Conservation (phyloP, 371 early-diverging fungal genomes). For the Apophysomyces elegans region DNA sequence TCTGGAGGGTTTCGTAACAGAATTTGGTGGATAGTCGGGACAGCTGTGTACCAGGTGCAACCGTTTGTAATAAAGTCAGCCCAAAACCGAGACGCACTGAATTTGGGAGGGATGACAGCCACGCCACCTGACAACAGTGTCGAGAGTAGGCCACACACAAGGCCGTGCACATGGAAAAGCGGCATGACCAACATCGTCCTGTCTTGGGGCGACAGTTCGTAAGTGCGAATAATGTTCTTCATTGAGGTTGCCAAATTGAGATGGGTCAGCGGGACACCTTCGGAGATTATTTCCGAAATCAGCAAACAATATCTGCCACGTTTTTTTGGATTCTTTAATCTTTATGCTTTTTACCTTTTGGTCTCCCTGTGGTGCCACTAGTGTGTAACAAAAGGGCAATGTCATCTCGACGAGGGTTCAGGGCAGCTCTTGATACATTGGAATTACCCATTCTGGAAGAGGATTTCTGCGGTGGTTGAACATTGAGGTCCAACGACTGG, state of each 20-base stretch:
- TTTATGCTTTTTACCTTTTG: constrained; percentile 64
- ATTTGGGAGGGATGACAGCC: constrained; percentile 80
- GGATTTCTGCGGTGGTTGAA: constrained; percentile 17
- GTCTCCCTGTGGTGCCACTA: constrained; percentile 87
- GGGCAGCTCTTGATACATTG: constrained; percentile 3
- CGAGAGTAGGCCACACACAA: constrained; percentile 79
- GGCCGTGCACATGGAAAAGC: constrained; percentile 91
- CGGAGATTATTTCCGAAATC: constrained; percentile 14
- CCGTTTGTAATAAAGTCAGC: constrained; percentile 61
- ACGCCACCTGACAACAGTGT: constrained; percentile 79
- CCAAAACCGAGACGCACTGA: constrained; percentile 85
- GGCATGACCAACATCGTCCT: constrained; percentile 86
- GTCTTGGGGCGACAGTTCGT: constrained; percentile 66
- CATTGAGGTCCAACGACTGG: constrained; percentile 28
- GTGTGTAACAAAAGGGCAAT: constrained; percentile 96
- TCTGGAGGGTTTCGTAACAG: constrained; percentile 62
- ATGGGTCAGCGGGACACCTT: constrained; percentile 87
- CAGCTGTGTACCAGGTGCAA: constrained; percentile 85
- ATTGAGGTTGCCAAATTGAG: constrained; percentile 75
- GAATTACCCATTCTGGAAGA: background rate
- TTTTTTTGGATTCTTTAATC: background rate
- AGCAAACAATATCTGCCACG: constrained; percentile 2
- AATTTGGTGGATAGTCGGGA: constrained; percentile 91
- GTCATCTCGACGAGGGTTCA: constrained; percentile 56
- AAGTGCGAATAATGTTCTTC: constrained; percentile 74